phyloP scores from a whole-genome alignment of 345 rosid species.

The Brassica rapa region DNA sequence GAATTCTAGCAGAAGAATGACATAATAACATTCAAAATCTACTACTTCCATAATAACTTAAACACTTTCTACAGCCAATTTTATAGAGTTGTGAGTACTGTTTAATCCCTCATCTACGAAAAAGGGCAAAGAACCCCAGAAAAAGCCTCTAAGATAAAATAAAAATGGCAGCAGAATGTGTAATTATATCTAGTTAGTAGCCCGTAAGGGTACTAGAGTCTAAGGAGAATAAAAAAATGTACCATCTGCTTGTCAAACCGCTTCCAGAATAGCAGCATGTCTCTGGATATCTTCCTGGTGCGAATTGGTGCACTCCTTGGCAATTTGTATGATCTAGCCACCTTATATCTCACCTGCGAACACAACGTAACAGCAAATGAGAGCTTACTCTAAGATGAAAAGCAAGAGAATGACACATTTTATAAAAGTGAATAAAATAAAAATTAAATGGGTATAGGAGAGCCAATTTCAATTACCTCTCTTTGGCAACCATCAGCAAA shows the following conservation, averaged over 20 bases:
- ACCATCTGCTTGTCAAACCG: slow-evolving; percentile 98
- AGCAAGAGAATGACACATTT: slow-evolving; percentile 5
- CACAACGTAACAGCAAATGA: slow-evolving; percentile 37
- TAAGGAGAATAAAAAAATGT: slow-evolving; percentile 28
- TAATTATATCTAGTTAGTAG: slow-evolving; percentile 25
- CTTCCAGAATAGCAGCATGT: slow-evolving; percentile 95
- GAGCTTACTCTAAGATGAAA: slow-evolving; percentile 10
- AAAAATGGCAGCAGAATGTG: slow-evolving; percentile 13
- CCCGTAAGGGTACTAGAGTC: slow-evolving; percentile 21
- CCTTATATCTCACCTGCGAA: slow-evolving; percentile 81
- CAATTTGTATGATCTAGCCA: slow-evolving; percentile 81
- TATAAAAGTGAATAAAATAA: slow-evolving; percentile 1
- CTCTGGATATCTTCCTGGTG: slow-evolving; percentile 96
- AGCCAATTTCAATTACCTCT: slow-evolving; percentile 54
- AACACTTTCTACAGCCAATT: slow-evolving; percentile 21
- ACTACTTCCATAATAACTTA: slow-evolving; percentile 1
- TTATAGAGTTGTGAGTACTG: slow-evolving; percentile 15
- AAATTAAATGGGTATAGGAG: slow-evolving; percentile 2
- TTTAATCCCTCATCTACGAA: slow-evolving; percentile 8
- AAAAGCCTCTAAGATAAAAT: background rate
- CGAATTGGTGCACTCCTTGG: slow-evolving; percentile 90
- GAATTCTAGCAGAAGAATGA: slow-evolving; percentile 11
- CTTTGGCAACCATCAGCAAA: slow-evolving; percentile 92
- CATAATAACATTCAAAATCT: background rate
- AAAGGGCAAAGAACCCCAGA: slow-evolving; percentile 1